Evolutionary conservation across 2,329 filamentous ascomycete species (phyloP).

Genomic region (Trichoderma koningiopsis): DNA sequence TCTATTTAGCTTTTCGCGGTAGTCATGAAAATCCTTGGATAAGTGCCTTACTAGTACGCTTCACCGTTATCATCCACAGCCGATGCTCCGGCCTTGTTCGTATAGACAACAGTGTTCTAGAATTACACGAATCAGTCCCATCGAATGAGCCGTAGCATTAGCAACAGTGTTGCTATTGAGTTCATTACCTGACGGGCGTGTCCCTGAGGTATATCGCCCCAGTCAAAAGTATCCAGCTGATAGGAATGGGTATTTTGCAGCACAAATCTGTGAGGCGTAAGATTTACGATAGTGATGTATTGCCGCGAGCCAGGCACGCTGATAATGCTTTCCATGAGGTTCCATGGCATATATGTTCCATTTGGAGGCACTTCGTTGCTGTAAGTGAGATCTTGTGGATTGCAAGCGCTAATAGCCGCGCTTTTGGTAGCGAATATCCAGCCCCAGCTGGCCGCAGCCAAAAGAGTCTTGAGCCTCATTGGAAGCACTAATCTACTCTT

Average conservation of each 20-base stretch:
- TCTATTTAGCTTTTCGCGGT: no score
- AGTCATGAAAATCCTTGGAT: no score
- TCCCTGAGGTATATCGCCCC: slow-evolving; percentile 39
- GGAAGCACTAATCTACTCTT: neutral
- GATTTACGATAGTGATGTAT: slow-evolving; percentile 41
- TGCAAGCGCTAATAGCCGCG: slow-evolving; percentile 10
- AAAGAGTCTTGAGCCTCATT: neutral
- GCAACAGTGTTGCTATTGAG: no score
- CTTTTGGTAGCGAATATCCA: neutral
- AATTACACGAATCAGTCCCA: no score
- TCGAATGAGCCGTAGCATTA: no score
- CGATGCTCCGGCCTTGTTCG: slow-evolving; percentile 25
- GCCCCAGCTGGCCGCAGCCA: neutral
- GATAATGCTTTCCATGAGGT: slow-evolving; percentile 7
- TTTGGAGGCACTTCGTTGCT: slow-evolving; percentile 20
- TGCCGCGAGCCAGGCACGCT: slow-evolving; percentile 29
- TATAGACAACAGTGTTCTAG: slow-evolving; percentile 35
- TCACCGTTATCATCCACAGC: slow-evolving; percentile 37
- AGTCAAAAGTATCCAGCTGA: slow-evolving; percentile 39
- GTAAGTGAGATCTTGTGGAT: slow-evolving; percentile 21
- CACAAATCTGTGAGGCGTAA: slow-evolving; percentile 38
- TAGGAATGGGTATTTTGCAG: slow-evolving; percentile 36
- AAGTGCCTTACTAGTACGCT: no score
- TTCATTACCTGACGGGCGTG: slow-evolving; percentile 32
- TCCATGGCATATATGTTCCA: slow-evolving; percentile 27